Evolutionary conservation across 2,329 filamentous ascomycete genomes (phyloP), one percentile per base, ranked within the genome.

Genomic region (Trichophyton mentagrophytes): DNA sequence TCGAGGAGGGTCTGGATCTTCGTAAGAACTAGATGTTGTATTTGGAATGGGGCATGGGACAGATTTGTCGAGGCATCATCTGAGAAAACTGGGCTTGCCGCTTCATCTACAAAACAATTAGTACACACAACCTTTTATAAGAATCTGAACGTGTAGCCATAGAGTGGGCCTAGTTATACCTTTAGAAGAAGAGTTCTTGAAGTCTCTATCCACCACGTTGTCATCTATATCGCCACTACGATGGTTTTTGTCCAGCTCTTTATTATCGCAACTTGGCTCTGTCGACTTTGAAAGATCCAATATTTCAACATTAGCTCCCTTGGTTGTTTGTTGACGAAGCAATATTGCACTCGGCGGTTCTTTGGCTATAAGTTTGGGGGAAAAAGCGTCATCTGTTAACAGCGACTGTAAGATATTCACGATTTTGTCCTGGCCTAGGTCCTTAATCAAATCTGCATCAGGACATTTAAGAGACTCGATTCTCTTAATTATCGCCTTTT

Each of bases 21-120:
- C 33, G 66, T 71, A n/a, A 76, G 67, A 44, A 77, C 69, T 1
- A 67, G 56, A 65, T 76, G 72, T 60, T 76, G 73, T 2, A 69
- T 62, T 33, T 66, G 64, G 63, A 73, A 76, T 3, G 71, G 71
- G 11, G 76, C 63, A 36, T 17, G n/a, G 15, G 15, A 38, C 9
- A 38, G 2, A 44, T 17, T 7, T 44, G 6, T 44, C n/a, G 40
- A n/a, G n/a, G n/a, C 5, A 17, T 7, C 4, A n/a, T 44, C 33
- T 9, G 33, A 38, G 11, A 3, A 13, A 38, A 3, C 9, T 38
- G 13, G 8, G 33, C 9, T 38, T 38, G 33, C 3, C 3, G 4
- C 11, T 38, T 38, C 33, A 38, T 38, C 33, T 38, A 38, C 33
- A 38, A 13, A 30, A 11, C 11, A 13, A 9, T 38, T 13, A 38